A percentile compares a stretch with the other conserved stretches of the same genome.
Conservation (phyloP, 2,329 filamentous ascomycete genomes). For the Akanthomyces dipterigenus region DNA sequence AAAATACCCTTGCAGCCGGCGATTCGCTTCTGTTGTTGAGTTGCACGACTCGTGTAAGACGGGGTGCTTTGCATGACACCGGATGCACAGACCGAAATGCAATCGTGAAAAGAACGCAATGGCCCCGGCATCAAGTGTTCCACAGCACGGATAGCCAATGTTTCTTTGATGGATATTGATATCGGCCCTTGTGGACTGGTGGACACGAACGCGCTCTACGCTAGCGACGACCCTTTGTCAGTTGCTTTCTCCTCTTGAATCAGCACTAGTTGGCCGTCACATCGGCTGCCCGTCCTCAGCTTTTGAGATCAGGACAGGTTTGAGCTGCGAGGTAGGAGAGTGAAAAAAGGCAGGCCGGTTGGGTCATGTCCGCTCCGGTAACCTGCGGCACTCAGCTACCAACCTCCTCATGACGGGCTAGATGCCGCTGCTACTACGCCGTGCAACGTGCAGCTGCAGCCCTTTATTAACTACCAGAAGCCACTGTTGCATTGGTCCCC, state of each 20-base stretch:
- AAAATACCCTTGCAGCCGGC: too few species aligned
- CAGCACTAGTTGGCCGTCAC: not conserved
- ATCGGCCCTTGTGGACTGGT: too few species aligned
- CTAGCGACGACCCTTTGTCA: not conserved
- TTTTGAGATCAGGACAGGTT: not conserved
- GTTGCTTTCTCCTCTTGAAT: not conserved
- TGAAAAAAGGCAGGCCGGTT: not conserved
- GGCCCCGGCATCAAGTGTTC: too few species aligned
- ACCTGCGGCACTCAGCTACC: not conserved
- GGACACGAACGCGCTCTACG: not conserved
- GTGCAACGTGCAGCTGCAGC: too few species aligned
- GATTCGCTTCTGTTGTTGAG: too few species aligned
- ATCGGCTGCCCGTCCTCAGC: not conserved
- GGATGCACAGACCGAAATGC: too few species aligned
- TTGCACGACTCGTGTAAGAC: too few species aligned
- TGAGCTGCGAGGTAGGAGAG: not conserved
- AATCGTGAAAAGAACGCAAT: too few species aligned
- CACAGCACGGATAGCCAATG: too few species aligned
- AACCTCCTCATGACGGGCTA: too few species aligned
- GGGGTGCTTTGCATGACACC: too few species aligned
- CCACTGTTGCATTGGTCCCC: constrained; percentile 5
- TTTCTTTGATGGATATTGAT: too few species aligned
- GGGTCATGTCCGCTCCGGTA: not conserved
- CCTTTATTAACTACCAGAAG: not conserved
- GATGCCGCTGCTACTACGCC: not conserved